Conservation (phyloP, 257 asterid genomes). For the Solanum piurae region DNA sequence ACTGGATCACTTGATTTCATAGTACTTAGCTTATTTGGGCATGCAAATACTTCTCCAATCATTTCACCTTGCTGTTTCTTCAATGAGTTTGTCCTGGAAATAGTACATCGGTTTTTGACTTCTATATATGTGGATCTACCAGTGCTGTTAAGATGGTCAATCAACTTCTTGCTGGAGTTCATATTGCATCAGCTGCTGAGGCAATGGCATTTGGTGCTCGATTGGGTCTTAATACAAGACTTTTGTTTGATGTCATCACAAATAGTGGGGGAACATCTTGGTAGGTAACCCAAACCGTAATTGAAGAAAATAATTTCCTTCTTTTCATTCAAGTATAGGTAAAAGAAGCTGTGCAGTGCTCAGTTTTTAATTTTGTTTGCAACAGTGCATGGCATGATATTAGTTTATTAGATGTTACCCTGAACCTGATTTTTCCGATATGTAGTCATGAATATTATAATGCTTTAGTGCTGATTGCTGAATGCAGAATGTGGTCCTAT, state of each 20-base stretch:
- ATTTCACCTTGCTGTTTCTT: not conserved
- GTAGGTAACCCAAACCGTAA: slow-evolving; percentile 20
- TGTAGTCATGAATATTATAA: not conserved
- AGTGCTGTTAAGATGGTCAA: slow-evolving; percentile 97
- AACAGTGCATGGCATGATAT: not conserved
- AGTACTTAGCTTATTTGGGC: not conserved
- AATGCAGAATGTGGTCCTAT: not conserved
- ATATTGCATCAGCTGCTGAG: slow-evolving; percentile 96
- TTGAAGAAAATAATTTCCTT: not conserved
- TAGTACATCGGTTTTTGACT: not conserved
- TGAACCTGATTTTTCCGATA: not conserved
- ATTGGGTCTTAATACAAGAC: slow-evolving; percentile 69
- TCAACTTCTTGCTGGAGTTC: slow-evolving; percentile 99
- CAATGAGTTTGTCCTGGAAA: not conserved
- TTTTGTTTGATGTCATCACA: slow-evolving; percentile 66
- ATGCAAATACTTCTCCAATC: not conserved
- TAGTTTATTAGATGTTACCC: not conserved
- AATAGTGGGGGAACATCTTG: slow-evolving; percentile 85
- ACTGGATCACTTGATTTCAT: not conserved
- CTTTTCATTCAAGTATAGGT: slow-evolving; percentile 3
- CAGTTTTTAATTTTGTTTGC: not conserved
- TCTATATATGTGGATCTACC: not conserved
- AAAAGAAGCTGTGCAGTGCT: not conserved
- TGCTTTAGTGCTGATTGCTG: not conserved
- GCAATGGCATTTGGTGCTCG: slow-evolving; percentile 94